Evolutionary conservation across 495 filamentous ascomycete genomes (phyloP), one percentile per base, ranked within the genome.

Genomic region (Friedmanniomyces simplex): DNA sequence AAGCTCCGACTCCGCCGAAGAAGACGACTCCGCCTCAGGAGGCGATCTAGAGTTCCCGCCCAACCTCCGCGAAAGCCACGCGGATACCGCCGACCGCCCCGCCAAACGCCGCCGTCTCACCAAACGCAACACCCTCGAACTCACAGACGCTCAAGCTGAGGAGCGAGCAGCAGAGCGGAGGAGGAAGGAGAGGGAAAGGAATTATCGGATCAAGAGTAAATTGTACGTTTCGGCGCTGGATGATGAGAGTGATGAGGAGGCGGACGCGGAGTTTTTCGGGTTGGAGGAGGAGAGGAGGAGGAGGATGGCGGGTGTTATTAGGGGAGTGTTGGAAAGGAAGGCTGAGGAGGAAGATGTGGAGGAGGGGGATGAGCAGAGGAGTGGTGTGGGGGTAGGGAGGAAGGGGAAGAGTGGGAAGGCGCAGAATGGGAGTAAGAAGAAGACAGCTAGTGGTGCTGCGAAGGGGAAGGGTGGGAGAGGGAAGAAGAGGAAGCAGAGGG

Each of bases 171-270:
- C 57, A 30, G 68, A 66, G 57, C 52, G 42, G 45, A 48, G 62
- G 63, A 66, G 60, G 39, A 63, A 69, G 60, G 66, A 74, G 52
- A 57, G 63, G n/a, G 72, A 74, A 56, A 76, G 87, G 67, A 75
- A 79, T 55, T 73, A 74, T 20, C 85, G 85, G 67, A 87, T 95
- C 68, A 96, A 96, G 76, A 90, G 85, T 66, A 81, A 81, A 18
- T 69, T 91, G 42, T 94, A 82, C 67, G 85, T 98, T 36, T 77
- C n/a, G n/a, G n/a, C 84, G 36, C 87, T 83, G 59, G 89, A 93
- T 54, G 88, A 94, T 59, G 81, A 76, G n/a, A 85, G 86, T 54
- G 82, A 77, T 61, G 79, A 77, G 34, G 82, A 85, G 50, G 73
- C 74, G 39, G 81, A 87, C 64, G 69, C 67, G 53, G 77, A 78